These are phyloP conservation scores for Mortierella sp. DNA, from an alignment of 371 early-diverging fungal species.

Conservation along the genomic window DNA sequence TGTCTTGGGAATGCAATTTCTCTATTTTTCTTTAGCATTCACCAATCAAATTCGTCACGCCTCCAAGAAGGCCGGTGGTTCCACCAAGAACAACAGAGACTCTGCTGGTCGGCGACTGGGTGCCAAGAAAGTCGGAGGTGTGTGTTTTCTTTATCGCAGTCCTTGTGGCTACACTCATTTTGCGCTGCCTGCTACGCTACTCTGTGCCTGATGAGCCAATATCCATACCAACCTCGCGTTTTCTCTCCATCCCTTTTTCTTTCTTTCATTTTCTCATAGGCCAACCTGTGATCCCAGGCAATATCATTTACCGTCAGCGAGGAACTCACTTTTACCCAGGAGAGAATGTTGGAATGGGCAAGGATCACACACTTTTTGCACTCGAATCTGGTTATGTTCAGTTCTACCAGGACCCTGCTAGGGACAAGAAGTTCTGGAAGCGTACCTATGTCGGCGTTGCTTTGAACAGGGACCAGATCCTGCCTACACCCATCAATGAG, in stretches of 20 bases:
- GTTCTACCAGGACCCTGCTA: conserved; percentile 80
- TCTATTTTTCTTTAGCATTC: conserved; percentile 18
- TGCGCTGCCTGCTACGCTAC: not conserved
- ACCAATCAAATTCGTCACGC: conserved; percentile 87
- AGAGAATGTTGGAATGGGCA: conserved; percentile 89
- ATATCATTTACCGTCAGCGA: conserved; percentile 93
- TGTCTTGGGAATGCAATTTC: not conserved
- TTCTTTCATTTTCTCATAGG: conserved; percentile 15
- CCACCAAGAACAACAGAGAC: conserved; percentile 92
- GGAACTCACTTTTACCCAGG: conserved; percentile 94
- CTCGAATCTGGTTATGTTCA: conserved; percentile 86
- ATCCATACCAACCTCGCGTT: not conserved
- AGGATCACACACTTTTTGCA: conserved; percentile 93
- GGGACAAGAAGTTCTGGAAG: conserved; percentile 66
- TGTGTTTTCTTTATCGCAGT: too few species aligned
- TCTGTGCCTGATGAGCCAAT: not conserved
- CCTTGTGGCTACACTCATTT: too few species aligned
- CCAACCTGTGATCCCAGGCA: conserved; percentile 85
- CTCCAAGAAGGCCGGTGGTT: conserved; percentile 93
- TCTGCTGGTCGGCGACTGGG: conserved; percentile 95
- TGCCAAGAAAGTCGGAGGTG: conserved; percentile 89
- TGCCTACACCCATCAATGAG: conserved; percentile 71
- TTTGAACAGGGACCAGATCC: conserved; percentile 67
- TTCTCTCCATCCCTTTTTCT: not conserved
- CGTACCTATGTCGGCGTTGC: conserved; percentile 86